A percentile compares a stretch with the other conserved stretches of the same genome.
Conservation (phyloP, 768 basidiomycete species). For the Leccinum subgranulosum region DNA sequence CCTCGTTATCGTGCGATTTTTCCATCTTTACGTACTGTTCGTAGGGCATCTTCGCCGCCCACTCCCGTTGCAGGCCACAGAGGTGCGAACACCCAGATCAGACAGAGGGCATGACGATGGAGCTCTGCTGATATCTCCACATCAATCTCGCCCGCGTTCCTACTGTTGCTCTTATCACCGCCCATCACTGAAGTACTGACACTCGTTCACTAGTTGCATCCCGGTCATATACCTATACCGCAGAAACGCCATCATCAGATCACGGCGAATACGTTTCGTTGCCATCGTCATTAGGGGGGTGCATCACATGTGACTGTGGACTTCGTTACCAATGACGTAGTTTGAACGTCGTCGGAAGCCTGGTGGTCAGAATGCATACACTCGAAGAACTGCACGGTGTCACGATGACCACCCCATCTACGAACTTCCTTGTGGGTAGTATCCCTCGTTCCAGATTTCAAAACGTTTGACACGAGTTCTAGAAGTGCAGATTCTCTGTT, state of each 20-base stretch:
- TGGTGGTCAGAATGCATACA: background rate
- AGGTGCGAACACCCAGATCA: too few relatives aligned
- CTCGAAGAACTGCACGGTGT: too few relatives aligned
- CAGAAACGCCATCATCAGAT: background rate
- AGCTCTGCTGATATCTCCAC: too few relatives aligned
- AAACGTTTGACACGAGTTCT: background rate
- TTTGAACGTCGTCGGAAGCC: background rate
- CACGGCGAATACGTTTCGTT: background rate
- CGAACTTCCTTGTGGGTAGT: slow-evolving; percentile 55
- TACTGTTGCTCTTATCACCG: background rate
- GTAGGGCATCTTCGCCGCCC: background rate
- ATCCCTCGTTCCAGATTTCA: background rate
- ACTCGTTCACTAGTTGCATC: background rate
- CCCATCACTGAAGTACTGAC: too few relatives aligned
- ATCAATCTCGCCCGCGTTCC: background rate
- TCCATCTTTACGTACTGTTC: background rate
- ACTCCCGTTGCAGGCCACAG: background rate
- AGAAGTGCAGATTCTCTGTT: slow-evolving; percentile 18
- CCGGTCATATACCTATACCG: background rate
- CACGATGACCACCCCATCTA: slow-evolving; percentile 14
- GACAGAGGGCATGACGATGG: too few relatives aligned
- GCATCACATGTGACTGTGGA: background rate
- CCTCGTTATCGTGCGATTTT: background rate
- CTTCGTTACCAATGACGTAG: background rate
- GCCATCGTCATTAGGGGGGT: background rate